phyloP scores from a whole-genome alignment of 192 early-diverging fungal genomes.

The Kappamyces sp. region DNA sequence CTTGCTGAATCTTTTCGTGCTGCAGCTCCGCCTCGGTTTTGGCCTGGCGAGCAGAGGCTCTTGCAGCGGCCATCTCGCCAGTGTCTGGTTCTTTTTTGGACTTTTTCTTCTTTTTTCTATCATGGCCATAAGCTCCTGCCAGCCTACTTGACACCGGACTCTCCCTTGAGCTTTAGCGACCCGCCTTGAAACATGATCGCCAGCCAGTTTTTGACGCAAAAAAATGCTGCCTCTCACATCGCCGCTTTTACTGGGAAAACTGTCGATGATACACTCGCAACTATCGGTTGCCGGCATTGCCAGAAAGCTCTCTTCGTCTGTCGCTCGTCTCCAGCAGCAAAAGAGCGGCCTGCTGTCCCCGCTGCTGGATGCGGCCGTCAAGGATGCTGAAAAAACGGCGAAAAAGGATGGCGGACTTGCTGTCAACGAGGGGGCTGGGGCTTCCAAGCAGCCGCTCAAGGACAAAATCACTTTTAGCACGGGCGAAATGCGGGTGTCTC shows the following conservation, averaged over 20 bases:
- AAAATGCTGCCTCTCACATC: too few relatives aligned
- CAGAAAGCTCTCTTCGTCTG: too few relatives aligned
- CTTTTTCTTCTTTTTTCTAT: conserved; percentile 5
- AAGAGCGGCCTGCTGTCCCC: conserved; percentile 16
- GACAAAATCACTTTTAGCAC: conserved; percentile 22
- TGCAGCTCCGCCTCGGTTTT: conserved; percentile 15
- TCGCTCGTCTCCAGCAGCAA: conserved; percentile 13
- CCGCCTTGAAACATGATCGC: conserved; percentile 10
- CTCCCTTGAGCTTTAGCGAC: conserved; percentile 8
- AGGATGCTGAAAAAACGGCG: conserved; percentile 9
- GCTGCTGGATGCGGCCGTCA: conserved; percentile 23
- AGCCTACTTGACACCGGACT: too few relatives aligned
- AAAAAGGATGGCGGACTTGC: too few relatives aligned
- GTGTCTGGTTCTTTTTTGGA: background rate
- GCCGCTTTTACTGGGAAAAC: too few relatives aligned
- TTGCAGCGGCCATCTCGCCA: too few relatives aligned
- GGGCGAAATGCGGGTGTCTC: conserved; percentile 28
- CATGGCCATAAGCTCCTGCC: too few relatives aligned
- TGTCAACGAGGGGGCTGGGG: too few relatives aligned
- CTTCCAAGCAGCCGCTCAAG: too few relatives aligned
- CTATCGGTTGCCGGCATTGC: too few relatives aligned
- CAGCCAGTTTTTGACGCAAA: too few relatives aligned
- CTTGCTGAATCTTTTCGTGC: conserved; percentile 8
- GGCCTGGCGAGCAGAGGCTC: background rate
- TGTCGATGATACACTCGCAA: too few relatives aligned